Evolutionary conservation across 345 rosid species (phyloP).

Genomic region (Populus simonii): DNA sequence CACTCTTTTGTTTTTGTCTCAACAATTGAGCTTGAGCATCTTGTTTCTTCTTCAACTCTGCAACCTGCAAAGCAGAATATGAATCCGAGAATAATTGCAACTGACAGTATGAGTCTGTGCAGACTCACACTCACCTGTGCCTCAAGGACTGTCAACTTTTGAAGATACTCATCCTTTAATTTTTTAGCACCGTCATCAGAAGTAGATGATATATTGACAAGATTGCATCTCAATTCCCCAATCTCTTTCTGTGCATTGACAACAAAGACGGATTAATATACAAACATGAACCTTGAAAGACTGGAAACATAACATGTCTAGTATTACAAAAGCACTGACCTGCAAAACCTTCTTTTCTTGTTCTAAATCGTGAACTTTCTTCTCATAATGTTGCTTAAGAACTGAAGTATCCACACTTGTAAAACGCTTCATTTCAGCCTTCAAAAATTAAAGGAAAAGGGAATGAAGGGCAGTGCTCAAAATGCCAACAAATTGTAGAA

Average conservation of each 20-base stretch:
- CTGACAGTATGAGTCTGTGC: not conserved
- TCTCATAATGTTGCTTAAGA: constrained; percentile 91
- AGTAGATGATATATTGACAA: constrained; percentile 62
- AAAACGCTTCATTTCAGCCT: constrained; percentile 96
- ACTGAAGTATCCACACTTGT: constrained; percentile 68
- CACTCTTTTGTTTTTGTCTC: constrained; percentile 96
- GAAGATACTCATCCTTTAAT: constrained; percentile 79
- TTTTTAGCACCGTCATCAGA: constrained; percentile 82
- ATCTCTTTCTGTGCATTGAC: constrained; percentile 76
- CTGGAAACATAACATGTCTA: not conserved
- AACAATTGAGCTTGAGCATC: constrained; percentile 92
- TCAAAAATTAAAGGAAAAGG: constrained; percentile 21
- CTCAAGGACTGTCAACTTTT: constrained; percentile 83
- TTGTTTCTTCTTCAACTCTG: constrained; percentile 88
- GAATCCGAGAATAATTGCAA: constrained; percentile 5
- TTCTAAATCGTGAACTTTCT: constrained; percentile 83
- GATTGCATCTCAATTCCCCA: constrained; percentile 68
- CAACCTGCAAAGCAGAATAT: constrained; percentile 49
- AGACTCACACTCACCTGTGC: constrained; percentile 70
- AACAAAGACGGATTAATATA: constrained; percentile 1
- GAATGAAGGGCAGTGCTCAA: not conserved
- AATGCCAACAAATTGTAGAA: not conserved
- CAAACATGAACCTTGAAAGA: not conserved
- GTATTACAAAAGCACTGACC: constrained; percentile 39
- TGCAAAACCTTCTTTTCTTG: constrained; percentile 75